phyloP scores from a whole-genome alignment of 148 eudicot genomes.

The Drosera capensis region DNA sequence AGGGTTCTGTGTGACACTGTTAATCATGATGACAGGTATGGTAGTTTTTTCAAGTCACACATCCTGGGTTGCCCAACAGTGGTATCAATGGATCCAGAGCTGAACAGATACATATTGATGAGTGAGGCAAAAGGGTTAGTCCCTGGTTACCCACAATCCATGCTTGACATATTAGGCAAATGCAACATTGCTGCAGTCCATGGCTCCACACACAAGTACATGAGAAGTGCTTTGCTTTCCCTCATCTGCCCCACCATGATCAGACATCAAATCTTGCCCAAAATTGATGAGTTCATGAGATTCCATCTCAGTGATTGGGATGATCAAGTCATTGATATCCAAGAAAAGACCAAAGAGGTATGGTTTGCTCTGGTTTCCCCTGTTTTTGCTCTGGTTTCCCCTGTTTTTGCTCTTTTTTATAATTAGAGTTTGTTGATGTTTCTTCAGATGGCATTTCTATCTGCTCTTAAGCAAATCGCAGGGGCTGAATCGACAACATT shows the following conservation, averaged over 20 bases:
- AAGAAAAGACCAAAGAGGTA: constrained; percentile 88
- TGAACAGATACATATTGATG: constrained; percentile 64
- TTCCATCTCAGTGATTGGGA: constrained; percentile 68
- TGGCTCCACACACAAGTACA: constrained; percentile 87
- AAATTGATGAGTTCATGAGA: constrained; percentile 74
- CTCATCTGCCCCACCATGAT: constrained; percentile 76
- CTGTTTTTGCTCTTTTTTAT: constrained; percentile 5
- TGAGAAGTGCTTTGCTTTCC: constrained; percentile 83
- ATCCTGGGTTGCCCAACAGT: constrained; percentile 87
- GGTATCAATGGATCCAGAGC: constrained; percentile 84
- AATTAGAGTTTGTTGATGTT: neutral
- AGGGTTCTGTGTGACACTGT: neutral
- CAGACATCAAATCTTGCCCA: constrained; percentile 54
- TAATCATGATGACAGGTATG: constrained; percentile 32
- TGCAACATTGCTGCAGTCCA: constrained; percentile 94
- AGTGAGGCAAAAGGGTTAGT: constrained; percentile 80
- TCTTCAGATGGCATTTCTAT: constrained; percentile 72
- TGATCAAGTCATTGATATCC: constrained; percentile 56
- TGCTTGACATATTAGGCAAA: constrained; percentile 83
- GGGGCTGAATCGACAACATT: constrained; percentile 38
- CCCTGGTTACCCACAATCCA: constrained; percentile 91
- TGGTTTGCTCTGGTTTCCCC: neutral
- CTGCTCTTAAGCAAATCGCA: constrained; percentile 64
- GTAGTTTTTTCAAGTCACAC: constrained; percentile 81
- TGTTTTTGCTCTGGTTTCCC: constrained; percentile 1